Conservation (phyloP, 441 rosid genomes). For the Eutrema salsugineum region DNA sequence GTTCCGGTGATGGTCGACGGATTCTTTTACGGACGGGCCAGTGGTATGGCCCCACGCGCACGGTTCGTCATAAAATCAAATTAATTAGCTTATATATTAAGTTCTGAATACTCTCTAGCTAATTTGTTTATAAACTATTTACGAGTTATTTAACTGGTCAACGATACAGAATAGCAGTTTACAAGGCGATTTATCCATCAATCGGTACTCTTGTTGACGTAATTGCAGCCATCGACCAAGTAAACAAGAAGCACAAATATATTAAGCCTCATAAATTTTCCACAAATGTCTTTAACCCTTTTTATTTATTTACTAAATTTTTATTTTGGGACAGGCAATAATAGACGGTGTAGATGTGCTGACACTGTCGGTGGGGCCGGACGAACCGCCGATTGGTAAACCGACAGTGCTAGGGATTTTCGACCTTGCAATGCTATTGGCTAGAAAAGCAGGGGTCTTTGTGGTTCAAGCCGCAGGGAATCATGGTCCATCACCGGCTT, state of each 20-base stretch:
- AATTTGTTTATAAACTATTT: neutral
- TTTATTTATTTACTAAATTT: neutral
- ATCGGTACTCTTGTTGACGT: conserved; percentile 60
- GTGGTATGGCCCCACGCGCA: conserved; percentile 72
- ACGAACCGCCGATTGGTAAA: conserved; percentile 47
- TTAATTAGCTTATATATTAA: no score
- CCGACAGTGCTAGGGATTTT: conserved; percentile 51
- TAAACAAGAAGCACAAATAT: neutral
- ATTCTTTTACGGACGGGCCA: conserved; percentile 53
- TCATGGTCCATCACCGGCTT: conserved; percentile 52
- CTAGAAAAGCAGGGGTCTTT: conserved; percentile 58
- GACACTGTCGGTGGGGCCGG: conserved; percentile 50
- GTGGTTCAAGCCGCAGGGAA: conserved; percentile 74
- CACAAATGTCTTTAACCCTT: no score
- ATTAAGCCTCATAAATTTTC: no score
- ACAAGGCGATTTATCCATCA: conserved; percentile 59
- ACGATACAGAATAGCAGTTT: conserved; percentile 51
- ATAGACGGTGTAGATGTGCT: conserved; percentile 62
- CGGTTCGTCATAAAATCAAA: conserved; percentile 34
- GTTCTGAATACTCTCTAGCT: neutral
- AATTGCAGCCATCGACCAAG: conserved; percentile 73
- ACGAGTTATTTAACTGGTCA: neutral
- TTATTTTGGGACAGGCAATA: conserved; percentile 38
- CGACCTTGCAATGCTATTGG: conserved; percentile 46
- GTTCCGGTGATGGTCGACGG: conserved; percentile 59